Evolutionary conservation across 305 asterid genomes (phyloP).

Genomic region (Fraxinus angustifolia): DNA sequence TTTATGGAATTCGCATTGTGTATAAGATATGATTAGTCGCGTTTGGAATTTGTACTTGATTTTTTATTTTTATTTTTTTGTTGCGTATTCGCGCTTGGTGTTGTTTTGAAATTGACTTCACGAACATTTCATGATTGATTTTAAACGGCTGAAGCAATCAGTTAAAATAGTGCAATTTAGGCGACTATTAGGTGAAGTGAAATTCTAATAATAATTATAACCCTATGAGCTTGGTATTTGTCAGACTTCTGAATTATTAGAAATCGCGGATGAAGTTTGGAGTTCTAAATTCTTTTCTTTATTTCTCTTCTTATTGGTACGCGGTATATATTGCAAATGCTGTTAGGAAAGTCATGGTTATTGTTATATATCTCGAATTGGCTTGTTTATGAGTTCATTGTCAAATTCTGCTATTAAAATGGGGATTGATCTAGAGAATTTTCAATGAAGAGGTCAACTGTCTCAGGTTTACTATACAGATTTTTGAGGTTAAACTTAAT

Average conservation of each 20-base stretch:
- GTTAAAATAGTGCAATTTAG: neutral
- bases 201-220: neutral
- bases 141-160: neutral
- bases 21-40: neutral
- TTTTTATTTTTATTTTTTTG: neutral
- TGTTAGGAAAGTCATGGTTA: neutral
- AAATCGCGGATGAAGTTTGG: neutral
- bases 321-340: neutral
- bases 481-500: neutral
- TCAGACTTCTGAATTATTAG: neutral
- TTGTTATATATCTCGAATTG: neutral
- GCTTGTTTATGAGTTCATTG: neutral
- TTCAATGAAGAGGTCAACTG: neutral
- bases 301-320: neutral
- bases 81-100: neutral
- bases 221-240: neutral
- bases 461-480: neutral
- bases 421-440: neutral
- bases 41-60: neutral
- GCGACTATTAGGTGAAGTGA: neutral
- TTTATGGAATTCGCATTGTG: conserved; percentile 2
- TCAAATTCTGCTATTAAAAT: neutral
- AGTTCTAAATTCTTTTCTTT: neutral
- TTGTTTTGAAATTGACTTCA: neutral
- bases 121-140: neutral